Evolutionary conservation across 352 stramenopile species (phyloP), one percentile per base, ranked within the genome.

Genomic region (Phytopythium aichiense): DNA sequence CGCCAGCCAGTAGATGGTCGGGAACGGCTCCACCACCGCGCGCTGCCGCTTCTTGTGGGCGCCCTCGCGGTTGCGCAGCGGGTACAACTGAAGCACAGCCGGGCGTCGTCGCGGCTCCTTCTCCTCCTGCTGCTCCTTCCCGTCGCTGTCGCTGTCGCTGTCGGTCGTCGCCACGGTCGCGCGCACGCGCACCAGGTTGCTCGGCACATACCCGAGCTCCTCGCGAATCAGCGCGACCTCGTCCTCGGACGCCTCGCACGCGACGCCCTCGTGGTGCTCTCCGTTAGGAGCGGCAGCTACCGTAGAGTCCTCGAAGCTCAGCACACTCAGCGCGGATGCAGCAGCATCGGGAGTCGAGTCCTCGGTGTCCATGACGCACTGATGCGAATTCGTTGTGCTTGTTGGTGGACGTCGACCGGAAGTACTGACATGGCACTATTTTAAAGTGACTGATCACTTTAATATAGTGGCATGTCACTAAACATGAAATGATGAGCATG

Each of bases 21-120:
- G 80, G 61, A 89, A 89, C 1, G 80, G 80, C 57, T 89, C 76
- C 35, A 86, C 68, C 31, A 70, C 76, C 33, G 68, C 72, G 5
- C 79, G 73, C 40, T 88, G 76, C 25, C 84, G 72, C 63, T 74
- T 79, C 68, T 88, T 88, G 73, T 88, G 84, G 22, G 74, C 77
- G 40, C 71, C 53, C 56, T 82, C 75, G 43, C 66, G 69, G 53
- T 79, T 83, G 30, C 76, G 71, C 68, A 92, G 50, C 28, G 82
- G 78, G 56, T 88, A 83, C 55, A 89, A 69, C 65, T 84, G 64
- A 23, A 87, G 61, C 52, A 82, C 74, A 13, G 73, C 71, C 2
- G 78, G 70, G 25, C 58, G 66, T 22, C 61, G 8, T 12, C 49
- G 48, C 2, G 33, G 12, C 23, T 59, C 23, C 28, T 49, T 3